phyloP scores from a whole-genome alignment of 306 rosid genomes.

The Lupinus albus region DNA sequence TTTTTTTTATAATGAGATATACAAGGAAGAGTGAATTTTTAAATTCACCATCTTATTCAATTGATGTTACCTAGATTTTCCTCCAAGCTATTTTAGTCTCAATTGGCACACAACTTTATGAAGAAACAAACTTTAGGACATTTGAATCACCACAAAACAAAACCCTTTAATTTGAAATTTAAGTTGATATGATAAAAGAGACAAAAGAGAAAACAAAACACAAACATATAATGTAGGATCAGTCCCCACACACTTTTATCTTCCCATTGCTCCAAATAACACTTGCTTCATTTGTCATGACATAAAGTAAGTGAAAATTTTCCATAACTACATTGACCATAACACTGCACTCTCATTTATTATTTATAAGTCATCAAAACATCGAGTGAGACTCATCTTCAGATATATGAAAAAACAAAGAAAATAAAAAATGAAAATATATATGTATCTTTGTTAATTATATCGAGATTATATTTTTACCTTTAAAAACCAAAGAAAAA shows the following conservation, averaged over 20 bases:
- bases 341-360: conserved; percentile 27
- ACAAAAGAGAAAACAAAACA: conserved; percentile 19
- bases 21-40: no score
- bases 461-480: no score
- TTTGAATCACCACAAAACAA: conserved; percentile 32
- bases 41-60: neutral
- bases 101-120: conserved; percentile 39
- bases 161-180: conserved; percentile 45
- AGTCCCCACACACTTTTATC: conserved; percentile 17
- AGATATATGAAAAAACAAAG: no score
- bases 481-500: no score
- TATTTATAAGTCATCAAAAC: no score
- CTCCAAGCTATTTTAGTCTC: conserved; percentile 41
- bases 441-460: no score
- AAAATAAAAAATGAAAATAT: no score
- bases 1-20: no score
- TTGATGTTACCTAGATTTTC: conserved; percentile 43
- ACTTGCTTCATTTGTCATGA: conserved; percentile 47
- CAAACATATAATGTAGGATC: conserved; percentile 32
- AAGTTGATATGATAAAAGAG: neutral
- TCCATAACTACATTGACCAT: conserved; percentile 38
- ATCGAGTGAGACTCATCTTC: no score
- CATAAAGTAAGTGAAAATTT: conserved; percentile 40
- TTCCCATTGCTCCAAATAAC: conserved; percentile 42
- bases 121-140: conserved; percentile 43